Evolutionary conservation across 768 basidiomycete genomes (phyloP), one percentile per base, ranked within the genome.

Genomic region (Boletus tomentosulus): DNA sequence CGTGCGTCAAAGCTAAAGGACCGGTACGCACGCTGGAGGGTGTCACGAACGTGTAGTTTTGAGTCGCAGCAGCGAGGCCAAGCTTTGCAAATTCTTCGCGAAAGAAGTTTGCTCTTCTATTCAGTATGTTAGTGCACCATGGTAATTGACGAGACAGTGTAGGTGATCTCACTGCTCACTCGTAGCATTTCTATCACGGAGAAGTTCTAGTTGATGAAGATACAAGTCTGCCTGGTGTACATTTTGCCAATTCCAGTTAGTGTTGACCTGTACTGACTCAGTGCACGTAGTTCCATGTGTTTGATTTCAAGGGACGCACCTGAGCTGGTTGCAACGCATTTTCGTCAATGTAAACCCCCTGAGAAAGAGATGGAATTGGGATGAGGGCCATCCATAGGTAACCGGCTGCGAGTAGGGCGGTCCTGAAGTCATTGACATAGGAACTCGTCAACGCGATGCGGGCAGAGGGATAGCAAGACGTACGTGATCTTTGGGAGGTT

Each of bases 251-350:
- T 81, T 81, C 86, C 89, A 98, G 66, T 93, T 84, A 11, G 90
- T 92, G 52, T 85, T 90, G 22, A 97, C 95, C 93, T 98, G 30
- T 51, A 31, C 25, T 43, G 34, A 46, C 16, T 69, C n/a, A 57
- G 48, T 35, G 19, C 3, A 27, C 3, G 28, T 8, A 10, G 15
- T 27, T n/a, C 4, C 0, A n/a, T 28, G 11, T 1, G 25, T 25
- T 42, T 22, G 42, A 54, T 8, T 33, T 38, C 10, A 56, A 50
- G 62, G 16, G 5, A 38, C 64, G 46, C 61, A 95, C 95, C 76
- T 96, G 93, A 6, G 82, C 86, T 10, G 97, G 95, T 63, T 95
- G 92, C 19, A 99, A 72, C 1, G 97, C 96, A 68, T 98, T 97
- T 73, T 99, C 97, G 67, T 96, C 93, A 47, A 96, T 87, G 66